Evolutionary conservation across 2,329 filamentous ascomycete genomes (phyloP).

Genomic region (Elsinoe batatas): DNA sequence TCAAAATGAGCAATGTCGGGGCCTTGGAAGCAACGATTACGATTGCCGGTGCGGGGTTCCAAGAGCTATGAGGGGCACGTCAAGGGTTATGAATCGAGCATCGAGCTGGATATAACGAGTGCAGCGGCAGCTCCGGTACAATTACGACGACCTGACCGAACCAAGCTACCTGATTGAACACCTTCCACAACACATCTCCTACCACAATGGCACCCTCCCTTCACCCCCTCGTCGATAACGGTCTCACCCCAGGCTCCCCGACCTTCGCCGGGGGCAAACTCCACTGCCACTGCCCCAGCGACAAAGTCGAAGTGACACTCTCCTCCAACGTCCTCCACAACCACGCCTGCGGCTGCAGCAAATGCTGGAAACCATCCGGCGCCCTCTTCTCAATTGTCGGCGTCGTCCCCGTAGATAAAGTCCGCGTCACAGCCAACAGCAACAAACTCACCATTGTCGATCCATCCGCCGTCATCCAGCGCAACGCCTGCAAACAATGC

Average conservation of each 20-base stretch:
- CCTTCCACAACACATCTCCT: neutral
- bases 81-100: conserved; percentile 5
- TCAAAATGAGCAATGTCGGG: neutral
- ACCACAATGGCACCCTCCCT: conserved; percentile 33
- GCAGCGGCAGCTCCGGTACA: neutral
- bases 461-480: conserved; percentile 47
- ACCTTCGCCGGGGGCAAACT: conserved; percentile 52
- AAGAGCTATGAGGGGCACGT: conserved; percentile 7
- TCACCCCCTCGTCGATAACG: conserved; percentile 55
- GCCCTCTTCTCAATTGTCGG: conserved; percentile 56
- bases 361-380: conserved; percentile 60
- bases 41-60: conserved; percentile 8
- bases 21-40: neutral
- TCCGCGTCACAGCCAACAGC: conserved; percentile 48
- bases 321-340: conserved; percentile 54
- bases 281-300: conserved; percentile 47
- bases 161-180: neutral
- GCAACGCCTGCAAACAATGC: conserved; percentile 52
- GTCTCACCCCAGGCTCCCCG: conserved; percentile 46
- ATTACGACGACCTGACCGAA: neutral
- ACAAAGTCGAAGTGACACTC: conserved; percentile 50
- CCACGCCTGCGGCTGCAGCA: conserved; percentile 61
- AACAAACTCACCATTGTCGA: conserved; percentile 51
- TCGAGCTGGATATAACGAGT: neutral
- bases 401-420: conserved; percentile 47